Percentiles rank a stretch among this genome's conserved stretches.
These are phyloP conservation scores for Cercospora janseana DNA, from an alignment of 2,329 filamentous ascomycete genomes.

Conservation along the genomic window DNA sequence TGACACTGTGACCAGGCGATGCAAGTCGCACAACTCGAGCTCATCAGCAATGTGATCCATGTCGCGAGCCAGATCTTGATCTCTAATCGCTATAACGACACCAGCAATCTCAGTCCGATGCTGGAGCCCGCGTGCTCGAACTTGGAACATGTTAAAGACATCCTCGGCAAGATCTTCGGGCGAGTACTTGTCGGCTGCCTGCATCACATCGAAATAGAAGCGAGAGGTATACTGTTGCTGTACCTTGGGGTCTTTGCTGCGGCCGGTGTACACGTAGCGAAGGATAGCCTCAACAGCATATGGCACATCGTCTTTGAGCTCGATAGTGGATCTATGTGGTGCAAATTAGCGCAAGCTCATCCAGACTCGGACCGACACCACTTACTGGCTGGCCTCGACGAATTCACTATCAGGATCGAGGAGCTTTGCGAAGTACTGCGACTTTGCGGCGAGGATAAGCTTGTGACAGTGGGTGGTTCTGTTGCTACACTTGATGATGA, in stretches of 20 bases:
- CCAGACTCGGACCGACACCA: too few relatives aligned
- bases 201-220: conserved; percentile 4
- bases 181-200: not conserved
- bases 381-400: too few relatives aligned
- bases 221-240: not conserved
- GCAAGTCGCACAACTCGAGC: not conserved
- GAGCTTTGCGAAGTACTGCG: conserved; percentile 12
- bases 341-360: too few relatives aligned
- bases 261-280: conserved; percentile 5
- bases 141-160: not conserved
- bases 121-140: not conserved
- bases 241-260: not conserved
- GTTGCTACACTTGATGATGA: conserved; percentile 3
- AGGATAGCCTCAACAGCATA: conserved; percentile 13
- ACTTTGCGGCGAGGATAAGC: conserved; percentile 1
- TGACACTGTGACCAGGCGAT: not conserved
- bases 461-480: conserved; percentile 12
- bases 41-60: not conserved
- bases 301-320: conserved; percentile 12
- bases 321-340: not conserved
- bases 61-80: not conserved
- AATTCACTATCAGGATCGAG: not conserved
- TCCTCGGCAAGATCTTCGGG: not conserved
- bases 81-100: not conserved
- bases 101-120: not conserved